Percentiles rank a stretch among this genome's conserved stretches.
These are phyloP conservation scores for Cornus controversa DNA, from an alignment of 148 eudicot genomes.

Conservation along the genomic window DNA sequence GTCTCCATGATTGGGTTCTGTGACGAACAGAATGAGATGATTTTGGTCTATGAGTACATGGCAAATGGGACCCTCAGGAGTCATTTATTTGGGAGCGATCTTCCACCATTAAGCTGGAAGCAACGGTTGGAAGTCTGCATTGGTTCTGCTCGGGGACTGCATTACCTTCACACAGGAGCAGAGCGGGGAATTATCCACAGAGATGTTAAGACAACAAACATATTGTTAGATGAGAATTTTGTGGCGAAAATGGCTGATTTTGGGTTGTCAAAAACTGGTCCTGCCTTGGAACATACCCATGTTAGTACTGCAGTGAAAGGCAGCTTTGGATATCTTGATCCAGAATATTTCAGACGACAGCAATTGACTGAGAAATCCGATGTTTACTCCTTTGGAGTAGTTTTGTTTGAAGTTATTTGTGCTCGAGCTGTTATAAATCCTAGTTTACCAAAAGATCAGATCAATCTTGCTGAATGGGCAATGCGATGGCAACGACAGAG, in stretches of 20 bases:
- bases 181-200: conserved; percentile 21
- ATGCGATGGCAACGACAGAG: conserved; percentile 19
- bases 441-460: conserved; percentile 20
- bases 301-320: conserved; percentile 25
- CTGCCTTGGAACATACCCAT: conserved; percentile 22
- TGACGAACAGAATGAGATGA: conserved; percentile 22
- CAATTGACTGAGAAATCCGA: conserved; percentile 23
- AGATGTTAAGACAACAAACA: conserved; percentile 20
- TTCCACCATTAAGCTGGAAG: conserved; percentile 21
- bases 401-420: conserved; percentile 20
- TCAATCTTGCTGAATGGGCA: conserved; percentile 27
- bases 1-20: conserved; percentile 24
- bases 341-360: conserved; percentile 21
- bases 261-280: conserved; percentile 24
- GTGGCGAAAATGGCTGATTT: conserved; percentile 25
- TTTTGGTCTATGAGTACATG: conserved; percentile 23
- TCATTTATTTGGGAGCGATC: conserved; percentile 18
- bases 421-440: conserved; percentile 27
- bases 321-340: conserved; percentile 24
- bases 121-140: conserved; percentile 18
- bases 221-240: conserved; percentile 19
- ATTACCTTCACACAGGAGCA: conserved; percentile 23
- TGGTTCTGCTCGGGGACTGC: conserved; percentile 20
- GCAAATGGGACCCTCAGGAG: conserved; percentile 22
- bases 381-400: conserved; percentile 23